Percentiles rank a stretch among this genome's conserved stretches.
Evolutionary conservation across 2,329 filamentous ascomycete species (phyloP).

Genomic region (Dactylellina leptospora): DNA sequence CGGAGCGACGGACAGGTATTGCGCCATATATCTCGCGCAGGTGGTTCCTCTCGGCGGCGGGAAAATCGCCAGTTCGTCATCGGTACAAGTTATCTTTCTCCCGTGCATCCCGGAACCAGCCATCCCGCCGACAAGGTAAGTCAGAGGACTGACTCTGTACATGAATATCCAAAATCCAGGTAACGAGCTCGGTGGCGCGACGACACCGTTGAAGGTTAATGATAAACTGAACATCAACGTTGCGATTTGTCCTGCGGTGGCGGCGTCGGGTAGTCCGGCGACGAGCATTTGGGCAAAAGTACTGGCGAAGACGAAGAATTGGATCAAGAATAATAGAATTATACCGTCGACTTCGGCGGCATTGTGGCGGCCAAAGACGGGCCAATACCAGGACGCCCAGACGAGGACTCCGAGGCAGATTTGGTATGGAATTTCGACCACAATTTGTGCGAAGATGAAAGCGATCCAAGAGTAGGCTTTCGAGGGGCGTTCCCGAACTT

Average conservation of each 20-base stretch:
- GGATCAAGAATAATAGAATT: constrained; percentile 78
- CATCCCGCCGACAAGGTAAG: constrained; percentile 80
- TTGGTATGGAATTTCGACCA: constrained; percentile 88
- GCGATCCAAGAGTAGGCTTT: constrained; percentile 87
- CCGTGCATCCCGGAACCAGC: constrained; percentile 79
- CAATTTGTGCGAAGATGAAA: constrained; percentile 82
- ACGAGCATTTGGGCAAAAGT: constrained; percentile 84
- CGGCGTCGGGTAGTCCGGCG: constrained; percentile 76
- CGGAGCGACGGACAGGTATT: constrained; percentile 74
- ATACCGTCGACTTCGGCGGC: constrained; percentile 75
- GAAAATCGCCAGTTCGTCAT: constrained; percentile 73
- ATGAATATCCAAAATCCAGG: constrained; percentile 52
- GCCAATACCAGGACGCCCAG: constrained; percentile 86
- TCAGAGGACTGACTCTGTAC: constrained; percentile 60
- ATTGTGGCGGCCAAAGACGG: constrained; percentile 70
- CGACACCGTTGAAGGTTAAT: constrained; percentile 65
- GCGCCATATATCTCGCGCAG: constrained; percentile 78
- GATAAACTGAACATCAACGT: constrained; percentile 62
- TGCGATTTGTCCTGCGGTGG: constrained; percentile 78
- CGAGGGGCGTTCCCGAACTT: constrained; percentile 82
- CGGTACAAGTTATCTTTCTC: constrained; percentile 69
- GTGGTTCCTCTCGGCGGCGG: constrained; percentile 71
- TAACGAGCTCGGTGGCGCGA: constrained; percentile 63
- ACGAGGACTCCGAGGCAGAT: constrained; percentile 77
- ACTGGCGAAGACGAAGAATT: constrained; percentile 80